Percentiles rank a stretch among this genome's conserved stretches.
These are phyloP conservation scores for Talaromyces marneffei DNA, from an alignment of 2,329 filamentous ascomycete species.

Conservation along the genomic window DNA sequence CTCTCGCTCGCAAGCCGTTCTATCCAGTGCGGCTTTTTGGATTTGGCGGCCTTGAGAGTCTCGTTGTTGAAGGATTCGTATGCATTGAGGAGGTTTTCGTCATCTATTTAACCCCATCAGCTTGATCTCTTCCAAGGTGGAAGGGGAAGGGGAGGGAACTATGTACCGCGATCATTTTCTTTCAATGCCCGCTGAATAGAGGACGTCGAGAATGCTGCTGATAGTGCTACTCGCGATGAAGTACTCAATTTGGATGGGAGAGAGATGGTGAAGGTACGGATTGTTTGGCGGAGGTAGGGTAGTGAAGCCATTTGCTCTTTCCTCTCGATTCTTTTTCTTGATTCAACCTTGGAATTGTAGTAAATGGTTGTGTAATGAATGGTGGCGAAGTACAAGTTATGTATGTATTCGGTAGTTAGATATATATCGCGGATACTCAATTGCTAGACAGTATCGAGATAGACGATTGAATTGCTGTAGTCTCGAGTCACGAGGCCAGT, in stretches of 20 bases:
- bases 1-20: constrained; percentile 70
- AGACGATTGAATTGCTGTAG: neutral
- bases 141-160: constrained; percentile 6
- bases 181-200: constrained; percentile 25
- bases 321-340: neutral
- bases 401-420: neutral
- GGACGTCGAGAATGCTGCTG: constrained; percentile 16
- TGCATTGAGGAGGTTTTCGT: constrained; percentile 39
- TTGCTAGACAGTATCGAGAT: neutral
- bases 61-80: constrained; percentile 58
- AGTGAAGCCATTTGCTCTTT: neutral
- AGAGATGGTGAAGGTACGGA: neutral
- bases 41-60: constrained; percentile 43
- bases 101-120: constrained; percentile 25
- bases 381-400: no score
- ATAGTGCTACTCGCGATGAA: neutral
- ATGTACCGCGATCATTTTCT: constrained; percentile 32
- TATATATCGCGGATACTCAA: neutral
- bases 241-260: neutral
- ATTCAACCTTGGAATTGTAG: neutral
- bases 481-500: neutral
- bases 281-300: neutral
- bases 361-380: neutral
- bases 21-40: constrained; percentile 69
- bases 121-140: neutral